A percentile compares a stretch with the other conserved stretches of the same genome.
phyloP scores from a whole-genome alignment of 1,284 basidiomycete species.

The Gomphus sp. region DNA sequence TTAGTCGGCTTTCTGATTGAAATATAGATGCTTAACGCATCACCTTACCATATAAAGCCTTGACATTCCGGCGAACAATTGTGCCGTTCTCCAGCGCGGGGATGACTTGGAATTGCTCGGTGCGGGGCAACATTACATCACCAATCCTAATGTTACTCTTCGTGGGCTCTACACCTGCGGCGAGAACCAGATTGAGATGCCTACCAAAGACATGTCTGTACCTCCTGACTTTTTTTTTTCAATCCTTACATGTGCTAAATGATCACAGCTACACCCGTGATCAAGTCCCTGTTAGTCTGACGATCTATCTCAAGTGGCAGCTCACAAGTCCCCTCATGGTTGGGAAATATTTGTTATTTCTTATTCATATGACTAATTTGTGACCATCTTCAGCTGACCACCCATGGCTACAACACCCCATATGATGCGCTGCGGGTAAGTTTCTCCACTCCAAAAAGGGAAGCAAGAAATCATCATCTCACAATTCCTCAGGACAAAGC shows the following conservation, averaged over 20 bases:
- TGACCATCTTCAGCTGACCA: conserved; percentile 38
- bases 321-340: conserved; percentile 65
- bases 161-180: conserved; percentile 70
- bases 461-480: too few species aligned
- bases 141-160: conserved; percentile 69
- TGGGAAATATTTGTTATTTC: not conserved
- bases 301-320: conserved; percentile 76
- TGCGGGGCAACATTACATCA: conserved; percentile 74
- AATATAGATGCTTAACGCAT: not conserved
- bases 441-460: not conserved
- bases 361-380: conserved; percentile 6
- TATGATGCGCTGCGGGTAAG: conserved; percentile 58
- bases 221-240: not conserved
- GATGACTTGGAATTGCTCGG: conserved; percentile 67
- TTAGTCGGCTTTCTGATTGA: not conserved
- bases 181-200: conserved; percentile 76
- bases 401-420: conserved; percentile 72
- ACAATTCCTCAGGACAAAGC: conserved; percentile 49
- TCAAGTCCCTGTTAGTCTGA: conserved; percentile 74
- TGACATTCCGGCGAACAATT: conserved; percentile 77
- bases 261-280: conserved; percentile 61
- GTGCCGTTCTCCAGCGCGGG: conserved; percentile 71
- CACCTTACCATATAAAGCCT: conserved; percentile 31
- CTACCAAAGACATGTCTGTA: conserved; percentile 70
- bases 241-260: not conserved